Evolutionary conservation across 2,329 filamentous ascomycete genomes (phyloP).

Genomic region (Harringtonia lauricola): DNA sequence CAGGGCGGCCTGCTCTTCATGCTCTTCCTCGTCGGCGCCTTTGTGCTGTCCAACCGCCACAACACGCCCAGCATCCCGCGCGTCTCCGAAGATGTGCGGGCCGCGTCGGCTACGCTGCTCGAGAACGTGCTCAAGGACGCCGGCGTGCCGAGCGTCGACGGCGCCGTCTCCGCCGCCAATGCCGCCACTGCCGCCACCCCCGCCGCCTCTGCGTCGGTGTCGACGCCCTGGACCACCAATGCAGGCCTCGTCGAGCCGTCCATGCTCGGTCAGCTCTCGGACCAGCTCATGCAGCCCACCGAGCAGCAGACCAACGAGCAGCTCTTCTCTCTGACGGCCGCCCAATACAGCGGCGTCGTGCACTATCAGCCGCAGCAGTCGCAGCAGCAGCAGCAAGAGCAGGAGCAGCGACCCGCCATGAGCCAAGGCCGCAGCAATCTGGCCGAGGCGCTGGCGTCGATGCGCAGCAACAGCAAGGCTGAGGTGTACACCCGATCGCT

Average conservation of each 20-base stretch:
- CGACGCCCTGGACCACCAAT: background rate
- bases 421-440: conserved; percentile 62
- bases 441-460: conserved; percentile 67
- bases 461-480: conserved; percentile 65
- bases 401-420: background rate
- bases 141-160: conserved; percentile 35
- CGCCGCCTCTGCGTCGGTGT: background rate
- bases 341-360: conserved; percentile 80
- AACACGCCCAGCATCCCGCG: conserved; percentile 62
- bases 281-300: conserved; percentile 61
- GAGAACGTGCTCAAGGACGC: conserved; percentile 76
- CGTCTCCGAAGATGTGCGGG: conserved; percentile 71
- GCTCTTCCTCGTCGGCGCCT: conserved; percentile 92
- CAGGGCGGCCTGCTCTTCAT: conserved; percentile 81
- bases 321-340: conserved; percentile 72
- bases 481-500: conserved; percentile 90
- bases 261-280: conserved; percentile 54
- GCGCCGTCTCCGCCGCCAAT: background rate
- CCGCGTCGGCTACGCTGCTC: conserved; percentile 65
- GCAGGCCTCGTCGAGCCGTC: conserved; percentile 34
- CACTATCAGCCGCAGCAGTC: conserved; percentile 39
- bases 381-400: conserved; percentile 1
- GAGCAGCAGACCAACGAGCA: conserved; percentile 83
- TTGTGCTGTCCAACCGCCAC: conserved; percentile 79
- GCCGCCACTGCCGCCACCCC: background rate